These are phyloP conservation scores for Canavalia ensiformis DNA, from an alignment of 306 rosid genomes.

Conservation along the genomic window DNA sequence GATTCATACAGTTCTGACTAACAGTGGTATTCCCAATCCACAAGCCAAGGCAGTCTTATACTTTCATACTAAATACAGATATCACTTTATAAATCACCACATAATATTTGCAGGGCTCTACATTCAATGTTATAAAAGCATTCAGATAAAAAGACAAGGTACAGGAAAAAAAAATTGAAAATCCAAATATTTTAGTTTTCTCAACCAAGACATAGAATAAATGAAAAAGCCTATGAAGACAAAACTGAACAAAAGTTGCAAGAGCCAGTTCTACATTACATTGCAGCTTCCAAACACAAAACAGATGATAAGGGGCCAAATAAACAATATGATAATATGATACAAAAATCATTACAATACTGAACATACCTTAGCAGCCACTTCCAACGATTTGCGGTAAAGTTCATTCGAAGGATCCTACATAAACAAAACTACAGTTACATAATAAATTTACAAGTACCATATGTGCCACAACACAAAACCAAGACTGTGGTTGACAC, in stretches of 20 bases:
- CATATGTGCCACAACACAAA: background rate
- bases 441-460: constrained; percentile 1
- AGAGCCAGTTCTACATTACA: background rate
- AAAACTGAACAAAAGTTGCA: background rate
- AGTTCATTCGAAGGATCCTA: constrained; percentile 82
- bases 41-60: constrained; percentile 14
- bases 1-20: background rate
- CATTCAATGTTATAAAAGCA: background rate
- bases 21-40: background rate
- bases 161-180: background rate
- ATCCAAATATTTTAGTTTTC: constrained; percentile 17
- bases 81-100: constrained; percentile 5
- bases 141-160: background rate
- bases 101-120: background rate
- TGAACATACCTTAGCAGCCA: constrained; percentile 77
- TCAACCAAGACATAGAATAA: background rate
- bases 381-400: constrained; percentile 82
- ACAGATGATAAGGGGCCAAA: background rate
- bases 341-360: constrained; percentile 39
- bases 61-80: background rate
- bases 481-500: background rate
- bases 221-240: background rate
- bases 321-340: background rate
- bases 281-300: constrained; percentile 24
- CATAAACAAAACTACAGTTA: constrained; percentile 21